A percentile compares a stretch with the other conserved stretches of the same genome.
These are phyloP conservation scores for Colletotrichum trifolii DNA, from an alignment of 2,329 filamentous ascomycete species.

Conservation along the genomic window DNA sequence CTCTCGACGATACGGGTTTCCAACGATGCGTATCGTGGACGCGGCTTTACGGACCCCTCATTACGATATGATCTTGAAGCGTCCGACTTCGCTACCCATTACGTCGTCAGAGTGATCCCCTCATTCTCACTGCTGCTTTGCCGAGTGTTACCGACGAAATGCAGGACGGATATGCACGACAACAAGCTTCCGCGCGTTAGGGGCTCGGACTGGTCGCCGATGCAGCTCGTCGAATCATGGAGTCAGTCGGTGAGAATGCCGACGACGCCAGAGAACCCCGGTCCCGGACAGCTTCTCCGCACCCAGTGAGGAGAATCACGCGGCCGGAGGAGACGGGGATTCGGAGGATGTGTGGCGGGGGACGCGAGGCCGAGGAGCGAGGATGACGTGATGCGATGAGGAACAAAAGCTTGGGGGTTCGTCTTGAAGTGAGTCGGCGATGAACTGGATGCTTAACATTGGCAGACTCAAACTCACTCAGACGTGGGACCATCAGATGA, in stretches of 20 bases:
- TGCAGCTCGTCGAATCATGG: constrained; percentile 4
- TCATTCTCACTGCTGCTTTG: not conserved
- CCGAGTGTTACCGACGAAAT: constrained; percentile 10
- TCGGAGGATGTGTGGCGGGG: not conserved
- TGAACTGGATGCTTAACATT: not conserved
- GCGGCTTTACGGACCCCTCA: not conserved
- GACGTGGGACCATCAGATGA: not conserved
- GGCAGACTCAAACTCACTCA: not conserved
- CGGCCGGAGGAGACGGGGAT: constrained; percentile 6
- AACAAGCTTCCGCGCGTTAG: not conserved
- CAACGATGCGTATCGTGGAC: not conserved
- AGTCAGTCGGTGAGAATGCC: constrained; percentile 32
- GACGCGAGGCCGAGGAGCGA: constrained; percentile 5
- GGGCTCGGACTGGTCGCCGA: constrained; percentile 11
- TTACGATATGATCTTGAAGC: not conserved
- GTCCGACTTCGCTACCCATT: constrained; percentile 26
- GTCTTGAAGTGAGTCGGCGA: not conserved
- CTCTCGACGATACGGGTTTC: not conserved
- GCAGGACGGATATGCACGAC: constrained; percentile 1
- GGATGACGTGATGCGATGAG: constrained; percentile 3
- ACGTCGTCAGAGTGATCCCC: constrained; percentile 8
- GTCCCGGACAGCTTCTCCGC: constrained; percentile 21
- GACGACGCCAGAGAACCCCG: not conserved
- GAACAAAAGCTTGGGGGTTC: constrained; percentile 7
- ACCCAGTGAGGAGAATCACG: not conserved